A percentile compares a stretch with the other conserved stretches of the same genome.
These are phyloP conservation scores for Acanthamoeba castellanii DNA, from an alignment of 208 protist genomes.

Conservation along the genomic window DNA sequence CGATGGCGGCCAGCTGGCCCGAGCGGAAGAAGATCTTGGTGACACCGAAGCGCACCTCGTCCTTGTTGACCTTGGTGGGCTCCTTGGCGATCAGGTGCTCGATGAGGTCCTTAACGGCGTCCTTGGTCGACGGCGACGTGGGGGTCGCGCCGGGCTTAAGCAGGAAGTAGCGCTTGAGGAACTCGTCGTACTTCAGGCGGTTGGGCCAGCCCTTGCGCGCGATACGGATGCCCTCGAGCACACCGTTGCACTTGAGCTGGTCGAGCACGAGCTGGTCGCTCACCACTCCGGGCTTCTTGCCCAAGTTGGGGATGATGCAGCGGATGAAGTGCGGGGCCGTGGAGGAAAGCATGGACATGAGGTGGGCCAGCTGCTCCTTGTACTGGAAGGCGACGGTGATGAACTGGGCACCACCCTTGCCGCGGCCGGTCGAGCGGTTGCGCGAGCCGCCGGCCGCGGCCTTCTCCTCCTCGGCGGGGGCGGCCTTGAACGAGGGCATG, in stretches of 20 bases:
- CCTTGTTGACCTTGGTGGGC: constrained; percentile 80
- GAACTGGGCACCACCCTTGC: constrained; percentile 83
- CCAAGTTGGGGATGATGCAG: constrained; percentile 91
- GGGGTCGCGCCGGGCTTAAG: constrained; percentile 50
- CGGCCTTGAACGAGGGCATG: constrained; percentile 70
- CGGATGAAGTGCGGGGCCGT: constrained; percentile 90
- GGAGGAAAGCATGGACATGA: constrained; percentile 87
- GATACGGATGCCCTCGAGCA: constrained; percentile 91
- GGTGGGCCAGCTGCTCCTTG: constrained; percentile 86
- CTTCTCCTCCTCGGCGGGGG: constrained; percentile 25
- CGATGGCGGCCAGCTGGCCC: constrained; percentile 89
- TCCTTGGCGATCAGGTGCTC: constrained; percentile 82
- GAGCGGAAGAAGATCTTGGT: constrained; percentile 92
- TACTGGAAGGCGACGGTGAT: constrained; percentile 87
- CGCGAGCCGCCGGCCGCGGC: constrained; percentile 32
- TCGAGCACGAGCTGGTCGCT: constrained; percentile 85
- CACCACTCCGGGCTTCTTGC: constrained; percentile 83
- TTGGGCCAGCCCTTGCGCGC: constrained; percentile 90
- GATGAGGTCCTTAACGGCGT: constrained; percentile 80
- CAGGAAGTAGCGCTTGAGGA: constrained; percentile 88
- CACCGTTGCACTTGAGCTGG: constrained; percentile 91
- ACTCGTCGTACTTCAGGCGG: constrained; percentile 89
- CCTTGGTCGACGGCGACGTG: constrained; percentile 78
- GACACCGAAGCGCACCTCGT: constrained; percentile 87
- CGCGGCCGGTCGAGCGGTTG: constrained; percentile 54